Conservation (phyloP, 768 basidiomycete species). For the Paxillus rubicundulus region DNA sequence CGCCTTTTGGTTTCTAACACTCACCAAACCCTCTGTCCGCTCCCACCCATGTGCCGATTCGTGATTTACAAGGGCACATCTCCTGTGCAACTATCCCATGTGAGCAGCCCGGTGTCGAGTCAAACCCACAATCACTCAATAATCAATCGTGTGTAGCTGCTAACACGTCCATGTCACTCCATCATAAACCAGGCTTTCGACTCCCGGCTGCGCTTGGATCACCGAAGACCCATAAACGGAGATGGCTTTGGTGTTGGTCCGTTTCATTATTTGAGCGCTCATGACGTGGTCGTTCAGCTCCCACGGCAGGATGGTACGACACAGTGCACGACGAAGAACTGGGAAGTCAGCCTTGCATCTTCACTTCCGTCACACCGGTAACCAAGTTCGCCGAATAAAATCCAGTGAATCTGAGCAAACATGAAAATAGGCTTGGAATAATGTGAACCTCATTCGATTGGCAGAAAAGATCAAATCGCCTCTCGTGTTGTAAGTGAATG, state of each 20-base stretch:
- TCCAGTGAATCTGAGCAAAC: constrained; percentile 9
- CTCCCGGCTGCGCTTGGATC: constrained; percentile 81
- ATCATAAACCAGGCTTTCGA: constrained; percentile 98
- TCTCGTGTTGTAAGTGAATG: constrained; percentile 75
- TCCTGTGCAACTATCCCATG: constrained; percentile 89
- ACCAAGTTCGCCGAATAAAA: constrained; percentile 16
- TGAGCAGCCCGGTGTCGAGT: constrained; percentile 29
- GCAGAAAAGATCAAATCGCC: constrained; percentile 98
- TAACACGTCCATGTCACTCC: constrained; percentile 91
- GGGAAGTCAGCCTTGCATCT: constrained; percentile 88
- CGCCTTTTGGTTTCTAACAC: background rate
- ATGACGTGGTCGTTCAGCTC: background rate
- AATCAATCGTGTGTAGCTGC: constrained; percentile 46
- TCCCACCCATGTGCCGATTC: constrained; percentile 73
- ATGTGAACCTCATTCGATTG: constrained; percentile 86
- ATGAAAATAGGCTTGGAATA: constrained; percentile 86
- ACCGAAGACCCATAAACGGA: constrained; percentile 83
- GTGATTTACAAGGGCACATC: constrained; percentile 95
- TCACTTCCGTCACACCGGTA: constrained; percentile 92
- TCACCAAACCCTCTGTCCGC: background rate
- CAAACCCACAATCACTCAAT: background rate
- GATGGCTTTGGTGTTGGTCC: constrained; percentile 95
- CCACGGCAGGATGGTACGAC: constrained; percentile 84
- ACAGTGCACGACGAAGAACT: constrained; percentile 79
- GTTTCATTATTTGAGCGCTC: constrained; percentile 24